Percentiles rank a stretch among this genome's conserved stretches.
Evolutionary conservation across 2,329 filamentous ascomycete species (phyloP).

Genomic region (Stagonosporopsis chrysanthemi): DNA sequence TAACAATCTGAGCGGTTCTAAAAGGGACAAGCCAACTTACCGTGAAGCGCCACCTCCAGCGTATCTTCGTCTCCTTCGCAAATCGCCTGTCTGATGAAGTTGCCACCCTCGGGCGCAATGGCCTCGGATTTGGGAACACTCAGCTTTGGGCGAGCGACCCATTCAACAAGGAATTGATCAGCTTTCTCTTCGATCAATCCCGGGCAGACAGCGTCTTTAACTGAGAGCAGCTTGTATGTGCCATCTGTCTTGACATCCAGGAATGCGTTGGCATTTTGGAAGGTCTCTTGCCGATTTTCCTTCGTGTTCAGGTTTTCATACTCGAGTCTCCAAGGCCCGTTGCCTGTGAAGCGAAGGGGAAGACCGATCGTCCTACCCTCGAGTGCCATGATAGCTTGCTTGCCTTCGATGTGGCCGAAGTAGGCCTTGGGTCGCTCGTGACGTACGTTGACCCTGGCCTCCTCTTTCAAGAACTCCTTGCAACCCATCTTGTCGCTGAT

Average conservation of each 20-base stretch:
- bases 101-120: conserved; percentile 60
- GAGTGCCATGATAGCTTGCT: conserved; percentile 75
- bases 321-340: conserved; percentile 80
- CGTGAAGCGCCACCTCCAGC: conserved; percentile 80
- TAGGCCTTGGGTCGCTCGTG: conserved; percentile 85
- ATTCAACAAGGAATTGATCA: conserved; percentile 79
- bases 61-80: conserved; percentile 95
- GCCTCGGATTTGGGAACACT: conserved; percentile 69
- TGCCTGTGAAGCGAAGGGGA: conserved; percentile 84
- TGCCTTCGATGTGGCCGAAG: conserved; percentile 86
- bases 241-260: conserved; percentile 73
- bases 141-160: conserved; percentile 82
- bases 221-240: conserved; percentile 78
- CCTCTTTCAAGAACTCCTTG: conserved; percentile 83
- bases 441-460: conserved; percentile 83
- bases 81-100: conserved; percentile 78
- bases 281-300: conserved; percentile 57
- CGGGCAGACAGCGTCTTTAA: conserved; percentile 81
- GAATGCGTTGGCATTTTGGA: conserved; percentile 69
- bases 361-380: conserved; percentile 77
- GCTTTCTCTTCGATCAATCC: conserved; percentile 79
- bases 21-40: conserved; percentile 57
- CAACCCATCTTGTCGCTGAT: conserved; percentile 88
- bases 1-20: conserved; percentile 26
- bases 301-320: conserved; percentile 72